Percentiles rank a stretch among this genome's conserved stretches.
Conservation (phyloP, 345 rosid genomes). For the Hibiscus mutabilis region DNA sequence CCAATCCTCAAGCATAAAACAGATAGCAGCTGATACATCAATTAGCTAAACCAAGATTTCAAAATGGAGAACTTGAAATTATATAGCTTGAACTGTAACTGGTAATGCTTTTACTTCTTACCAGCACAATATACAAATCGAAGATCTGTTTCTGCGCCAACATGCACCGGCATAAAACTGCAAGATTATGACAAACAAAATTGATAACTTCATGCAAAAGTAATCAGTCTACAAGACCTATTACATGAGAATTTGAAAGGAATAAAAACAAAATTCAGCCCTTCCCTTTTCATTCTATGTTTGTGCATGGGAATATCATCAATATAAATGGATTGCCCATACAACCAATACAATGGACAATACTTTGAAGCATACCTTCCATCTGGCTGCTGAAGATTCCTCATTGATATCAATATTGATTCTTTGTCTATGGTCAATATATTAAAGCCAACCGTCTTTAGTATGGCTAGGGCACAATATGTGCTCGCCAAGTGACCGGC, state of each 20-base stretch:
- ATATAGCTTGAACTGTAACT: conserved; percentile 3
- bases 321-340: neutral
- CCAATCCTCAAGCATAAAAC: conserved; percentile 74
- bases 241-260: neutral
- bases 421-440: conserved; percentile 44
- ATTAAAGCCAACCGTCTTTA: conserved; percentile 54
- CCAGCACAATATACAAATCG: conserved; percentile 90
- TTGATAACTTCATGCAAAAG: neutral
- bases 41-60: conserved; percentile 22
- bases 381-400: conserved; percentile 75
- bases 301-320: neutral
- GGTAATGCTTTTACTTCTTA: conserved; percentile 32
- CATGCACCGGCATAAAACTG: conserved; percentile 87
- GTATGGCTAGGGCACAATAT: conserved; percentile 71
- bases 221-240: neutral
- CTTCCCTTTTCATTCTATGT: neutral
- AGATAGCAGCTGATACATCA: conserved; percentile 72
- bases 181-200: conserved; percentile 15
- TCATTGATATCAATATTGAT: conserved; percentile 52
- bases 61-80: conserved; percentile 9
- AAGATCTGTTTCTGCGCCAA: conserved; percentile 82
- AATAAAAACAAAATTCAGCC: neutral
- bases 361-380: conserved; percentile 53
- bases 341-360: neutral
- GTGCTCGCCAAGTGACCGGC: conserved; percentile 81